Percentiles rank a stretch among this genome's conserved stretches.
These are phyloP conservation scores for Globisporangium parvum DNA, from an alignment of 352 stramenopile species.

Conservation along the genomic window DNA sequence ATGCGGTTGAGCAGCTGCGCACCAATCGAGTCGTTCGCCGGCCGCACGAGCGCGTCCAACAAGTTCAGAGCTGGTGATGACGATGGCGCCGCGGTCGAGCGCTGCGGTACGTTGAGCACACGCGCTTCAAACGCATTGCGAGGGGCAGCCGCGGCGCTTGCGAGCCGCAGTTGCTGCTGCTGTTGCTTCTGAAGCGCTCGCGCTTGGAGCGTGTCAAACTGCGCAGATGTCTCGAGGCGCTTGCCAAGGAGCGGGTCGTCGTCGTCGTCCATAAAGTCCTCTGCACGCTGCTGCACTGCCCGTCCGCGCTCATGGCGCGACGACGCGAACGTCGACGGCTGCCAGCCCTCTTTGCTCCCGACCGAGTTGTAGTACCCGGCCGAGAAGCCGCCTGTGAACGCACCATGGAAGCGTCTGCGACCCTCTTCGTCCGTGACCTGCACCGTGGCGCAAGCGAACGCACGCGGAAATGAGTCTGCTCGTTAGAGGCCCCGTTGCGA, in stretches of 20 bases:
- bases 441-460: no score
- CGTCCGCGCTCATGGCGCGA: constrained; percentile 39
- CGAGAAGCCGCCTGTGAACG: constrained; percentile 92
- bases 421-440: constrained; percentile 72
- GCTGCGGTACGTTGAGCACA: background rate
- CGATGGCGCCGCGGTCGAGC: background rate
- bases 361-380: constrained; percentile 94
- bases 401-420: constrained; percentile 87
- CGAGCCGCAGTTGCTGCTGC: constrained; percentile 9
- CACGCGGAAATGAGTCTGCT: no score
- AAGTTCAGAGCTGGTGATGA: constrained; percentile 34
- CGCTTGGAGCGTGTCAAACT: constrained; percentile 55
- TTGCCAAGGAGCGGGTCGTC: constrained; percentile 87
- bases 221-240: constrained; percentile 57
- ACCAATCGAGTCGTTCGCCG: constrained; percentile 74
- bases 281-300: constrained; percentile 49
- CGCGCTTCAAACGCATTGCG: constrained; percentile 13
- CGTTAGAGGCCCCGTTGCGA: no score
- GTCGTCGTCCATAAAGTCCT: constrained; percentile 95
- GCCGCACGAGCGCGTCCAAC: constrained; percentile 71
- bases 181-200: constrained; percentile 19
- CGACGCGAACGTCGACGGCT: constrained; percentile 74
- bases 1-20: constrained; percentile 79
- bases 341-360: constrained; percentile 86
- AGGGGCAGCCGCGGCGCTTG: background rate